phyloP scores from a whole-genome alignment of 2,329 filamentous ascomycete species.

The Tolypocladium sp. region DNA sequence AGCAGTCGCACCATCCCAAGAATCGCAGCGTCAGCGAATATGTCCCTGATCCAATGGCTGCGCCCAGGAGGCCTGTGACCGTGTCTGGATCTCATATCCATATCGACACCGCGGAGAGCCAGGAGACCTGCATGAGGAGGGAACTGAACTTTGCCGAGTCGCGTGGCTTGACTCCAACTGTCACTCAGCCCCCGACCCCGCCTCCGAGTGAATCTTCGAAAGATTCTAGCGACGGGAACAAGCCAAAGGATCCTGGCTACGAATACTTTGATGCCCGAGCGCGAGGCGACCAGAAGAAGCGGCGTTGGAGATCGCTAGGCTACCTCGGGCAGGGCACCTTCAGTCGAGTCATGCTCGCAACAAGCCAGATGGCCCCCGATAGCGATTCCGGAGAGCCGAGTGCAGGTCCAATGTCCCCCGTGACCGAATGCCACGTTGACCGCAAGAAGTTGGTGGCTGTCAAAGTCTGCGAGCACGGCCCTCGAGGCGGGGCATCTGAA shows the following conservation, averaged over 20 bases:
- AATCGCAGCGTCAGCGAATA: constrained; percentile 89
- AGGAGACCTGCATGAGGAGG: constrained; percentile 50
- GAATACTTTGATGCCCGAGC: constrained; percentile 65
- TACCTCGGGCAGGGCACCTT: constrained; percentile 89
- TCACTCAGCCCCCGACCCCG: constrained; percentile 65
- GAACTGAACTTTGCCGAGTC: constrained; percentile 75
- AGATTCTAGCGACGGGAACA: constrained; percentile 30
- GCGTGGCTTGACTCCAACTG: constrained; percentile 56
- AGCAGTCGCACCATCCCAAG: constrained; percentile 40
- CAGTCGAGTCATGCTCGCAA: constrained; percentile 86
- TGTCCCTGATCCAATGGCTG: constrained; percentile 59
- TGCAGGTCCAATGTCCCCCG: constrained; percentile 22
- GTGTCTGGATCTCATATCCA: constrained; percentile 54
- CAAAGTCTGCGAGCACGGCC: constrained; percentile 92
- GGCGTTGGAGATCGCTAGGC: constrained; percentile 71
- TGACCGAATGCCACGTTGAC: constrained; percentile 28
- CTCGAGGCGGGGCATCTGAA: constrained; percentile 85
- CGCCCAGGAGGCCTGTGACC: constrained; percentile 63
- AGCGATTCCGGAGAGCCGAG: constrained; percentile 23
- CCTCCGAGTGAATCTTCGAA: constrained; percentile 67
- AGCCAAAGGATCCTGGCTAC: constrained; percentile 28
- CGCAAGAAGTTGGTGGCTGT: constrained; percentile 84
- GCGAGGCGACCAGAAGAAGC: constrained; percentile 58
- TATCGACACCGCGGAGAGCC: constrained; percentile 24
- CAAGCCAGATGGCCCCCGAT: constrained; percentile 56